Evolutionary conservation across 768 basidiomycete species (phyloP).

Genomic region (Steccherinum ochraceum): DNA sequence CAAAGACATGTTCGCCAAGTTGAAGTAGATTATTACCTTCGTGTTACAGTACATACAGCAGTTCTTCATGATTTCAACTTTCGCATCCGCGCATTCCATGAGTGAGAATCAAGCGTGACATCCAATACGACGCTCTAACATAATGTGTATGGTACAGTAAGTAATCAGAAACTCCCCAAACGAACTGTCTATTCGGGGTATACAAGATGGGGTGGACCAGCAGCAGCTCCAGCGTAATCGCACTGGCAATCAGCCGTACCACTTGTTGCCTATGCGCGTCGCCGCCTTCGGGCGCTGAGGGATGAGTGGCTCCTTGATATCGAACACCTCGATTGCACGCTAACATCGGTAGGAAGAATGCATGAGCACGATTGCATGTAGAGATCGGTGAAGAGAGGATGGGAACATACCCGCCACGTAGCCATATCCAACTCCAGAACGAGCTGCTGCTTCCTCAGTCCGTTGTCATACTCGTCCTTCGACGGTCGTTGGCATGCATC

Average conservation of each 20-base stretch:
- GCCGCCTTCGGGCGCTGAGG: constrained; percentile 62
- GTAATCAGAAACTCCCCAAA: too few species aligned
- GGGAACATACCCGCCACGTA: constrained; percentile 68
- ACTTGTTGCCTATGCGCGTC: constrained; percentile 55
- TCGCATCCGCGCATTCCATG: too few species aligned
- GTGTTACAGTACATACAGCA: neutral
- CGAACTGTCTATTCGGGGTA: neutral
- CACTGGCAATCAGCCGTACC: constrained; percentile 72
- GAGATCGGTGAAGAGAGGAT: neutral
- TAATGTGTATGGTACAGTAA: neutral
- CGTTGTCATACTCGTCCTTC: constrained; percentile 54
- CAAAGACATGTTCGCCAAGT: constrained; percentile 67
- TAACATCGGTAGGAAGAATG: too few species aligned
- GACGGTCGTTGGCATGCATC: constrained; percentile 50
- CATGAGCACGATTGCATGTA: neutral
- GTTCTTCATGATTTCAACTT: too few species aligned
- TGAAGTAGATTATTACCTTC: constrained; percentile 37
- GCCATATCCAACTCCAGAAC: constrained; percentile 90
- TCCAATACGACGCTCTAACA: neutral
- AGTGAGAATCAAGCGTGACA: neutral
- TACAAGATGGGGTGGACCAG: too few species aligned
- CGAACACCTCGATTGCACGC: constrained; percentile 84
- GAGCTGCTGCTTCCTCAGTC: constrained; percentile 73
- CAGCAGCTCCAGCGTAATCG: too few species aligned
- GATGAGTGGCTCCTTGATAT: constrained; percentile 70